Evolutionary conservation across 2,329 filamentous ascomycete species (phyloP).

Genomic region (Bipolaris sorokiniana): DNA sequence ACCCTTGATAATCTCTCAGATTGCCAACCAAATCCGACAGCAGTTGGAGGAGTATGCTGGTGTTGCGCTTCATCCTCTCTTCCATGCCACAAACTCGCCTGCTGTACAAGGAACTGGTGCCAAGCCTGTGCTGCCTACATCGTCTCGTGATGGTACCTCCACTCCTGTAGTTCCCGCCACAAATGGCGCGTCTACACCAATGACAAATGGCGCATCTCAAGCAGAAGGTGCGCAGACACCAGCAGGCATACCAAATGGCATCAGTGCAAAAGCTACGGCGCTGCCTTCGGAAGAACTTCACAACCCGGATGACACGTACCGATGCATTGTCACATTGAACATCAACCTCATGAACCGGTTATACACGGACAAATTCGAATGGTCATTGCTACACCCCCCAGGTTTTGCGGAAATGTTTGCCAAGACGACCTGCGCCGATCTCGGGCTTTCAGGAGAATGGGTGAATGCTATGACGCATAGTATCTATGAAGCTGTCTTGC

Average conservation of each 20-base stretch:
- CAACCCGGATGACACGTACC: constrained; percentile 92
- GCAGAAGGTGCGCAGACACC: constrained; percentile 54
- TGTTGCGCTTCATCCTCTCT: constrained; percentile 89
- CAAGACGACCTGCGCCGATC: constrained; percentile 87
- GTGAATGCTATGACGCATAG: constrained; percentile 92
- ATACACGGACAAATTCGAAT: constrained; percentile 97
- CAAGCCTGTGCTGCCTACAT: constrained; percentile 45
- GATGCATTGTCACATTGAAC: constrained; percentile 88
- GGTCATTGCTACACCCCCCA: constrained; percentile 90
- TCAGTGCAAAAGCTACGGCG: constrained; percentile 73
- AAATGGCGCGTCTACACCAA: constrained; percentile 63
- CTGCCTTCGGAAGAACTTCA: constrained; percentile 71
- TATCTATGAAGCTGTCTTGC: constrained; percentile 92
- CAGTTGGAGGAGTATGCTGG: constrained; percentile 96
- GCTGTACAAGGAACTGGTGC: constrained; percentile 39
- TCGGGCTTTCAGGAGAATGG: constrained; percentile 91
- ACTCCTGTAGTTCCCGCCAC: constrained; percentile 54
- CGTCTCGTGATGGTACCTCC: constrained; percentile 59
- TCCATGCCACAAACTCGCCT: constrained; percentile 64
- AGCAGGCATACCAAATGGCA: constrained; percentile 57
- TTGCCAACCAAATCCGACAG: constrained; percentile 91
- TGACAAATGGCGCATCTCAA: constrained; percentile 55
- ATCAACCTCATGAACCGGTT: constrained; percentile 90
- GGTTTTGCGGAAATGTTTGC: constrained; percentile 93
- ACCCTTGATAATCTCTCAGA: constrained; percentile 72